Evolutionary conservation across 805 yeast genomes (phyloP), one percentile per base, ranked within the genome.

Genomic region (Myxozyma kluyveri): DNA sequence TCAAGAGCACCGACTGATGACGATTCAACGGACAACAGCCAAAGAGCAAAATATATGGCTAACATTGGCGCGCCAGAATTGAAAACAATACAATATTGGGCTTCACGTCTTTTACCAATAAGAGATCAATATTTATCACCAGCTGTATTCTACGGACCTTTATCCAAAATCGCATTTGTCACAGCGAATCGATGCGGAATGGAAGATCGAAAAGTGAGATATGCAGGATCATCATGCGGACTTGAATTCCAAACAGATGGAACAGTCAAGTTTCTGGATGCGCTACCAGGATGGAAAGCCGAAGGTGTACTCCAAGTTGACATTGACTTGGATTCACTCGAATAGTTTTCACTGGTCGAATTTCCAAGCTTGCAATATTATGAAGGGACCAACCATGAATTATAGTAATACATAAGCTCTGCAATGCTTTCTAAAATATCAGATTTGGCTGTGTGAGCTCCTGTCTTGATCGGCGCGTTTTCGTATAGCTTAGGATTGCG

Each of bases 351-450:
- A 14, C 40, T n/a, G 18, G n/a, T 12, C 35, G n/a, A n/a, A n/a
- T 31, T 31, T 12, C n/a, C 14, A 6, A 36, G 40, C 40, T 36
- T 36, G 10, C 40, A 17, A 12, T 14, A 19, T 36, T 19, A 12
- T 36, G 18, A 19, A 29, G 33, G 14, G 12, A n/a, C 18, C 2
- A 72, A 75, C 65, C 86, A 89, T 63, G 85, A 72, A 18, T 83
- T 80, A 51, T 77, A 70, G 67, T 84, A 88, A 86, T 89, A 93
- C 59, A 73, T 76, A 65, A 93, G 72, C 67, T 93, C 96, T 6
- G 69, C 78, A 38, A 93, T 91, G 63, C 96, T 87, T 67, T 93
- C 99, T 44, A 86, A 61, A 43, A 93, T 93, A 67, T 93, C 99
- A 14, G 82, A 75, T 57, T 78, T 79, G 0, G 99, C 99, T 0